These are phyloP conservation scores for Anastatica hierochuntica DNA, from an alignment of 345 rosid genomes.

Conservation along the genomic window DNA sequence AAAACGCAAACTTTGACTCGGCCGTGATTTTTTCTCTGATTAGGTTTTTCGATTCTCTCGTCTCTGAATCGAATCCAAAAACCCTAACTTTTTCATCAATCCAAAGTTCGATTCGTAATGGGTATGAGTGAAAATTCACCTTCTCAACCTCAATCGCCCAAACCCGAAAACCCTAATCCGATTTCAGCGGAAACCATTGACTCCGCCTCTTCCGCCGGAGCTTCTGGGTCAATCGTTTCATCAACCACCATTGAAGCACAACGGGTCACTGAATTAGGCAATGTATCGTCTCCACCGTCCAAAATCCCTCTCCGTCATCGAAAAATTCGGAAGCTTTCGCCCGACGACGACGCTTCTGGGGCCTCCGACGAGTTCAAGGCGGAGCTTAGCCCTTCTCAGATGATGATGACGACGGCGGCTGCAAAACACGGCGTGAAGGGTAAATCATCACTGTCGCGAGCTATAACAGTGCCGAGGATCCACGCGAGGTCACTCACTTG, in stretches of 20 bases:
- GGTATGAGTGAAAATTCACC: conserved; percentile 70
- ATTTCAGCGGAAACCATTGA: conserved; percentile 15
- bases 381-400: conserved; percentile 21
- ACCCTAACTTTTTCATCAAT: not conserved
- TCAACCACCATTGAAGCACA: conserved; percentile 19
- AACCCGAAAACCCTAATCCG: conserved; percentile 24
- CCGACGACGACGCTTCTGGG: conserved; percentile 29
- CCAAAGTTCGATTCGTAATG: not conserved
- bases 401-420: conserved; percentile 20
- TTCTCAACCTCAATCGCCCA: conserved; percentile 31
- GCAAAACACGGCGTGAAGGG: conserved; percentile 20
- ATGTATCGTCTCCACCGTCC: conserved; percentile 48
- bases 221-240: conserved; percentile 17
- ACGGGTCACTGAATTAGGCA: conserved; percentile 25
- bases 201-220: conserved; percentile 17
- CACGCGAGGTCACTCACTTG: conserved; percentile 64
- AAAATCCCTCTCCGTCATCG: conserved; percentile 94
- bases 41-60: conserved; percentile 2
- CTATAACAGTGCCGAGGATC: conserved; percentile 35
- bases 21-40: conserved; percentile 21
- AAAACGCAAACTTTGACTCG: conserved; percentile 5
- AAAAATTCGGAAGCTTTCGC: conserved; percentile 67
- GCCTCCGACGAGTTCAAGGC: conserved; percentile 6
- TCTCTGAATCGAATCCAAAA: conserved; percentile 8
- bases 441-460: conserved; percentile 31